A percentile compares a stretch with the other conserved stretches of the same genome.
phyloP scores from a whole-genome alignment of 2,329 filamentous ascomycete genomes.

The Sporothrix humicola region DNA sequence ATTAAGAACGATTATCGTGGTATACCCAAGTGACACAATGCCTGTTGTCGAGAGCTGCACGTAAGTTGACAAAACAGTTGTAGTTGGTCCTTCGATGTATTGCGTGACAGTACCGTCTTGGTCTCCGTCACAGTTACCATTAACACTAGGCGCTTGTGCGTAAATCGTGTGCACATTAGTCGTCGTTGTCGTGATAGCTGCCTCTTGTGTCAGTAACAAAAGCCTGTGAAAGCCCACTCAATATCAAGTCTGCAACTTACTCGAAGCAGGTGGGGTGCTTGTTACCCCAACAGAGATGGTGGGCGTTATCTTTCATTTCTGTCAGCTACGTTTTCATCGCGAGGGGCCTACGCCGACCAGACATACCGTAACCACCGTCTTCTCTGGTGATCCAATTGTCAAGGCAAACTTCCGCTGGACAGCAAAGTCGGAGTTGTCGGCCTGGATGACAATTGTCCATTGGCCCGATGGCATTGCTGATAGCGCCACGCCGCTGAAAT shows the following conservation, averaged over 20 bases:
- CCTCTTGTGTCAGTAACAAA: background rate
- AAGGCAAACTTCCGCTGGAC: background rate
- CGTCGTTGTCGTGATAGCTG: conserved; percentile 16
- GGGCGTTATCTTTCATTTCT: background rate
- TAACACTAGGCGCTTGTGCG: conserved; percentile 32
- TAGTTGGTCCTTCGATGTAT: conserved; percentile 32
- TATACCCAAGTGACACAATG: conserved; percentile 34
- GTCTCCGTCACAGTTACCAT: conserved; percentile 34
- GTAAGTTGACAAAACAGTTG: conserved; percentile 34
- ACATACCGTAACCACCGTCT: conserved; percentile 8
- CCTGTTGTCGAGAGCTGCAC: conserved; percentile 33
- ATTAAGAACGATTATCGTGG: conserved; percentile 36
- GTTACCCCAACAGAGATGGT: background rate
- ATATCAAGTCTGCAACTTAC: background rate
- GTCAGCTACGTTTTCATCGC: background rate
- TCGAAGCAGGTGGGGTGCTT: conserved; percentile 1
- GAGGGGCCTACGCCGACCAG: background rate
- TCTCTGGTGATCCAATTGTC: background rate
- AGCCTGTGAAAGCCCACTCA: background rate
- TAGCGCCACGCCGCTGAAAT: background rate
- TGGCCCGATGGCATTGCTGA: background rate
- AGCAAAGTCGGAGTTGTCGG: conserved; percentile 13
- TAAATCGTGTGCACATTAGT: conserved; percentile 28
- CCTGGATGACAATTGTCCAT: conserved; percentile 3
- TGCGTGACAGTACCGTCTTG: conserved; percentile 35